These are phyloP conservation scores for Furcasterigmium furcatum DNA, from an alignment of 2,329 filamentous ascomycete species.

Conservation along the genomic window DNA sequence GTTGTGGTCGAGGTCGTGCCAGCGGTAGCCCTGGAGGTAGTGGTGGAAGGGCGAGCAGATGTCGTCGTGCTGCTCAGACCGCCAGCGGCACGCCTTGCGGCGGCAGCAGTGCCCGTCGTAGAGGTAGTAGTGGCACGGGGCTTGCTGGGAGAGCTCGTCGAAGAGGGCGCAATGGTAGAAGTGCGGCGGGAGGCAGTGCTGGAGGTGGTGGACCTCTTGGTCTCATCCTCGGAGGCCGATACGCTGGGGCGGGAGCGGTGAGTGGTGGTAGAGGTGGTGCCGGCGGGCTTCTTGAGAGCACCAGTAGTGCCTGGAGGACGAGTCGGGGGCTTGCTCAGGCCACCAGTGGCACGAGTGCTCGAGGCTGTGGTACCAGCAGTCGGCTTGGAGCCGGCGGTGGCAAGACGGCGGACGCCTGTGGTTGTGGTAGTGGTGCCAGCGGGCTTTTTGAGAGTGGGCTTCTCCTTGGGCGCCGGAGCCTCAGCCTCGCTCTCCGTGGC, in stretches of 20 bases:
- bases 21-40: slow-evolving; percentile 26
- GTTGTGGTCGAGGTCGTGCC: slow-evolving; percentile 30
- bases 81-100: slow-evolving; percentile 24
- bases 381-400: slow-evolving; percentile 21
- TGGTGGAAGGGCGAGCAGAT: slow-evolving; percentile 18
- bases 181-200: slow-evolving; percentile 36
- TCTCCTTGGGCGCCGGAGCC: slow-evolving; percentile 7
- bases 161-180: slow-evolving; percentile 38
- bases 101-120: slow-evolving; percentile 21
- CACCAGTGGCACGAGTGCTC: slow-evolving; percentile 30
- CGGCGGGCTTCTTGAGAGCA: slow-evolving; percentile 21
- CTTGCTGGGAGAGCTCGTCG: slow-evolving; percentile 24
- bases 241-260: slow-evolving; percentile 45
- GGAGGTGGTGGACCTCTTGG: slow-evolving; percentile 36
- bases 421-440: slow-evolving; percentile 25
- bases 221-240: slow-evolving; percentile 48
- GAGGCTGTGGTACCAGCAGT: slow-evolving; percentile 23
- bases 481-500: slow-evolving; percentile 23
- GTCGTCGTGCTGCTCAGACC: slow-evolving; percentile 14
- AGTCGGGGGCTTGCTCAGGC: slow-evolving; percentile 45
- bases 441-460: slow-evolving; percentile 30
- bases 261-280: slow-evolving; percentile 26
- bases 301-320: slow-evolving; percentile 37
- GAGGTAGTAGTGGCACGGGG: slow-evolving; percentile 30
- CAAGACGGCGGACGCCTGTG: slow-evolving; percentile 26